Evolutionary conservation across 352 stramenopile genomes (phyloP).

Genomic region (Halophytophthora batemanensis): DNA sequence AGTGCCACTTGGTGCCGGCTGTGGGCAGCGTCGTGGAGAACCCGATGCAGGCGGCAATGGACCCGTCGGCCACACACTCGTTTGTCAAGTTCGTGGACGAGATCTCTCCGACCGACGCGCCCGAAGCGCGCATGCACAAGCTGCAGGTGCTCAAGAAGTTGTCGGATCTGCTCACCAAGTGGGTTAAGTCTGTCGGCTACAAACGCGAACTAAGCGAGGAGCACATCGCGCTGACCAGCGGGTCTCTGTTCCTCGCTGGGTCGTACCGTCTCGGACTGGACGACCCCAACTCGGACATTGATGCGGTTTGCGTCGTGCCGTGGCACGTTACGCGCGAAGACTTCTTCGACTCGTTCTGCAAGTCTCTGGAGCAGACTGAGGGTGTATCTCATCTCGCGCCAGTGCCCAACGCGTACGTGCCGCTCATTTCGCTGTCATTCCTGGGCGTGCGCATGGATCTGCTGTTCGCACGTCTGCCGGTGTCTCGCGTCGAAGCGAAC

Average conservation of each 20-base stretch:
- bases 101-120: constrained; percentile 49
- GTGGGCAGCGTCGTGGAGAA: constrained; percentile 62
- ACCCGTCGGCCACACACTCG: constrained; percentile 26
- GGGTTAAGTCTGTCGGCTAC: constrained; percentile 72
- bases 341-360: constrained; percentile 83
- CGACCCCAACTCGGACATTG: constrained; percentile 80
- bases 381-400: constrained; percentile 75
- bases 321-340: constrained; percentile 82
- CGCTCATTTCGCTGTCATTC: constrained; percentile 90
- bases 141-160: constrained; percentile 64
- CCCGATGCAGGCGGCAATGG: constrained; percentile 30
- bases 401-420: constrained; percentile 90
- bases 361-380: constrained; percentile 53
- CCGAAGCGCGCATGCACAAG: constrained; percentile 56
- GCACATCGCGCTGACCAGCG: constrained; percentile 70
- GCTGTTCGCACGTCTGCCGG: constrained; percentile 83
- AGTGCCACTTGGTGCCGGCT: constrained; percentile 70
- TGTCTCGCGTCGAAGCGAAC: constrained; percentile 56
- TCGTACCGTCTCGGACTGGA: constrained; percentile 86
- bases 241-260: constrained; percentile 78
- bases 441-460: constrained; percentile 89
- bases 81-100: constrained; percentile 59
- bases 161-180: constrained; percentile 69
- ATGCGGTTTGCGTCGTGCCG: constrained; percentile 78
- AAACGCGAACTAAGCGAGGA: constrained; percentile 66